Evolutionary conservation across 1,284 basidiomycete genomes (phyloP).

Genomic region (Gomphus sp.): DNA sequence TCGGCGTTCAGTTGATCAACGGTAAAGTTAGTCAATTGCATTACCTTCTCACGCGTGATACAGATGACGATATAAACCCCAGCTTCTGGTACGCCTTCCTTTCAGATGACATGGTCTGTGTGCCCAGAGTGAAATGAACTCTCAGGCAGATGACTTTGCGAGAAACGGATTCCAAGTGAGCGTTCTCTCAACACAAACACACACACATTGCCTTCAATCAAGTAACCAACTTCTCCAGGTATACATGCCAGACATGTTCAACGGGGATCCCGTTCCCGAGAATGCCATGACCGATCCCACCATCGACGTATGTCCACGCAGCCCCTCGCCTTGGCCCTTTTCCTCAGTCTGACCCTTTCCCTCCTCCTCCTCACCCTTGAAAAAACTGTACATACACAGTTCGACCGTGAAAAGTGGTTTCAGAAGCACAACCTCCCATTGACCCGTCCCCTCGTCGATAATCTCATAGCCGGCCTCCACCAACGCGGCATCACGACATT

Average conservation of each 20-base stretch:
- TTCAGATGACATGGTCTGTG: neutral
- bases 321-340: too few relatives aligned
- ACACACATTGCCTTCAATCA: neutral
- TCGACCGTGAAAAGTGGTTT: conserved; percentile 8
- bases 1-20: conserved; percentile 9
- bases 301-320: neutral
- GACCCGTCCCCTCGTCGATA: conserved; percentile 4
- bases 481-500: conserved; percentile 10
- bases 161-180: conserved; percentile 11
- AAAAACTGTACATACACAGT: neutral
- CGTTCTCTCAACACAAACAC: too few relatives aligned
- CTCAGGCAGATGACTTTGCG: conserved; percentile 12
- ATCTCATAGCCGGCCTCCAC: conserved; percentile 4
- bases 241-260: conserved; percentile 12
- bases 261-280: conserved; percentile 11
- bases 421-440: conserved; percentile 1
- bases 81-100: conserved; percentile 5
- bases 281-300: conserved; percentile 1
- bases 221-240: neutral
- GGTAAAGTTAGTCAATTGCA: conserved; percentile 6
- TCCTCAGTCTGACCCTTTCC: neutral
- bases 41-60: neutral
- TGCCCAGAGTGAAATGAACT: neutral
- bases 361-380: neutral
- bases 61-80: neutral